Conservation (phyloP, 495 filamentous ascomycete species). For the Talaromyces proteolyticus region DNA sequence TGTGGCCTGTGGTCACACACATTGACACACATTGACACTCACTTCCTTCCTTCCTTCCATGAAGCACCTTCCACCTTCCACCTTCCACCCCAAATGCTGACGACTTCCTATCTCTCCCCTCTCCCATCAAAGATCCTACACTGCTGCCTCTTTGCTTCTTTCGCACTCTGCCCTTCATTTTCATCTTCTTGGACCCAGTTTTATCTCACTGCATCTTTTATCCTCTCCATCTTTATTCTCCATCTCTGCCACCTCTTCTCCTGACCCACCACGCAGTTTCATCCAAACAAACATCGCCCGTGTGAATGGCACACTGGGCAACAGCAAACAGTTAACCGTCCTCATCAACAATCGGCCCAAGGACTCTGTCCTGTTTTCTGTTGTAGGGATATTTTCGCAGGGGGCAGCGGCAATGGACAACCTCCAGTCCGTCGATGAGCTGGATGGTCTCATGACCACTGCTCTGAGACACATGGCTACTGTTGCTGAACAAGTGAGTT, state of each 20-base stretch:
- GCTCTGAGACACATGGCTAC: background rate
- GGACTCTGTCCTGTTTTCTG: background rate
- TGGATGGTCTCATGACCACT: background rate
- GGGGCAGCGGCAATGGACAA: background rate
- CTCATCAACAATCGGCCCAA: too few relatives aligned
- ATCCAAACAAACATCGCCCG: background rate
- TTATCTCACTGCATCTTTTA: background rate
- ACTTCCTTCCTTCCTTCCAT: too few relatives aligned
- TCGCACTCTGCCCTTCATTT: too few relatives aligned
- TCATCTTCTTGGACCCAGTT: background rate
- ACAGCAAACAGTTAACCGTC: too few relatives aligned
- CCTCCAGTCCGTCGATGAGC: background rate
- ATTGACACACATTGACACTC: too few relatives aligned
- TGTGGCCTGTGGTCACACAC: too few relatives aligned
- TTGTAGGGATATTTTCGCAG: background rate
- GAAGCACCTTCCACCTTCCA: too few relatives aligned
- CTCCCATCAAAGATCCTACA: too few relatives aligned
- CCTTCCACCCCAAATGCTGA: too few relatives aligned
- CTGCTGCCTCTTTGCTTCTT: too few relatives aligned
- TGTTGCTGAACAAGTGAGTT: background rate
- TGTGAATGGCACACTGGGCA: too few relatives aligned
- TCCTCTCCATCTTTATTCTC: slow-evolving; percentile 10
- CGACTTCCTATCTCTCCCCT: background rate
- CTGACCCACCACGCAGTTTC: slow-evolving; percentile 1
- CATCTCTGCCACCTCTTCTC: slow-evolving; percentile 8